Evolutionary conservation across 2,329 filamentous ascomycete species (phyloP), one percentile per base, ranked within the genome.

Genomic region (Neocatenulostroma microsporum): DNA sequence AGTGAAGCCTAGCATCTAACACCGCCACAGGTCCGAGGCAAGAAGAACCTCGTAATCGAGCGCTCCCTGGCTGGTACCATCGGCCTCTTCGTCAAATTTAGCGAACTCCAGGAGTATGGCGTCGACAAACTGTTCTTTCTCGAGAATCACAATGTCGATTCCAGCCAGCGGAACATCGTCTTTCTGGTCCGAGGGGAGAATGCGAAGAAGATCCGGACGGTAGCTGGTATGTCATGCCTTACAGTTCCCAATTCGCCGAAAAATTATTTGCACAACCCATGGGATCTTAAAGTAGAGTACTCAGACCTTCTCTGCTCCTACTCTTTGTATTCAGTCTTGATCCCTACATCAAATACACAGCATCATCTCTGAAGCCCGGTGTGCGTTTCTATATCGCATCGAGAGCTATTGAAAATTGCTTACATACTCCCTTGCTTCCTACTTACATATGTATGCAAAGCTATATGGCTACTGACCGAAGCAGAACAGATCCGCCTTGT

Each of bases 101-200:
- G 89, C 15, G 89, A 84, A 8, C 74, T 95, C 12, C 86, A 96
- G 58, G 91, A 98, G 56, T 95, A 96, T 67, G 93, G 93, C 21
- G 88, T 98, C 50, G 88, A 96, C 63, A 94, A 94, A 62, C 85
- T 95, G 49, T 98, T 96, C 69, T 82, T 95, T 56, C 72, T 98
- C 30, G 91, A 98, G 63, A 96, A 95, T 63, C 78, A 82, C 56
- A 96, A 98, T 64, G 81, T 87, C 61, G 89, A 96, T 63, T 84
- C 86, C 13, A 93, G 82, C 55, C 91, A 96, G 66, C 80, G 84
- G 56, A 98, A 95, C 70, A 78, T 98, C 45, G 76, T 98, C 49
- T 98, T 96, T 66, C 76, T 98, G 50, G 84, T 87, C 13, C 76
- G 88, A 55, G 89, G 87, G 45, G 91, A 96, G 65, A 89, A 85